A percentile compares a stretch with the other conserved stretches of the same genome.
phyloP scores from a whole-genome alignment of 352 stramenopile species.

The Phytophthora constricta region DNA sequence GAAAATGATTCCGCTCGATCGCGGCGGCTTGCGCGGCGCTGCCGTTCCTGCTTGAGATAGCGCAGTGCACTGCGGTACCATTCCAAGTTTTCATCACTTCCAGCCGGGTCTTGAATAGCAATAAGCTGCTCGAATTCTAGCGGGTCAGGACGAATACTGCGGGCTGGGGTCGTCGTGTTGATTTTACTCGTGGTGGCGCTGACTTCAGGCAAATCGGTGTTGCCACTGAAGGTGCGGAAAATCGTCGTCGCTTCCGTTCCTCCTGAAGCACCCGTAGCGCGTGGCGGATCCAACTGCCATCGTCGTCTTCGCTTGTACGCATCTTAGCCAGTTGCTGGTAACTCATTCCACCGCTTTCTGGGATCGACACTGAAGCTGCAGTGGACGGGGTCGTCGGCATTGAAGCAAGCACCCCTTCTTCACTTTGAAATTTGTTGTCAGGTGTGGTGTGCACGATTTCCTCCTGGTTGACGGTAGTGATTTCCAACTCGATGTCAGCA shows the following conservation, averaged over 20 bases:
- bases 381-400: no score
- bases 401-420: no score
- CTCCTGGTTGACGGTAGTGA: slow-evolving; percentile 1
- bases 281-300: slow-evolving; percentile 37
- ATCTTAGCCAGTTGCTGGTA: slow-evolving; percentile 53
- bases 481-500: slow-evolving; percentile 1
- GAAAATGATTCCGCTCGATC: slow-evolving; percentile 34
- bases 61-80: slow-evolving; percentile 43
- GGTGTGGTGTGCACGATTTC: no score
- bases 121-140: slow-evolving; percentile 38
- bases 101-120: slow-evolving; percentile 23
- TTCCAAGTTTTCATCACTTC: slow-evolving; percentile 26
- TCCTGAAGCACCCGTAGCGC: slow-evolving; percentile 49
- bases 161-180: not conserved
- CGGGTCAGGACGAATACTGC: slow-evolving; percentile 12
- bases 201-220: no score
- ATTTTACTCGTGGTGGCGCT: slow-evolving; percentile 2
- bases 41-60: slow-evolving; percentile 43
- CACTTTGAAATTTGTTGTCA: no score
- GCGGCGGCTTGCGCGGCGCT: slow-evolving; percentile 23
- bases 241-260: slow-evolving; percentile 41
- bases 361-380: not conserved
- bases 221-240: no score
- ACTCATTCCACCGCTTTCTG: slow-evolving; percentile 17
- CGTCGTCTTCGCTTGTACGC: slow-evolving; percentile 23